phyloP scores from a whole-genome alignment of 2,329 filamentous ascomycete genomes.

The Diaporthe nobilis region DNA sequence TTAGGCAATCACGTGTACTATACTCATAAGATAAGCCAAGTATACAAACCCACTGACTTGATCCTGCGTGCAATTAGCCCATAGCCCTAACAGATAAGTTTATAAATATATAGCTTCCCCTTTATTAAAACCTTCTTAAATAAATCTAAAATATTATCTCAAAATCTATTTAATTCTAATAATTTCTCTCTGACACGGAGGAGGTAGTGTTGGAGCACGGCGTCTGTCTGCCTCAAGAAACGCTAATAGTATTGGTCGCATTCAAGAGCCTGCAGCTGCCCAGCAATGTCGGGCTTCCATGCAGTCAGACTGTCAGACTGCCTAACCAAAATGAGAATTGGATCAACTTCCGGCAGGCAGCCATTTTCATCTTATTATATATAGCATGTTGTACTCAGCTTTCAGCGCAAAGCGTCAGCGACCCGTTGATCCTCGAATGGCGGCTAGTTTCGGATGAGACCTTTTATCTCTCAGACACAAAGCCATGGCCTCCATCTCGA shows the following conservation, averaged over 20 bases:
- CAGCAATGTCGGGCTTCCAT: slow-evolving; percentile 5
- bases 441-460: slow-evolving; percentile 3
- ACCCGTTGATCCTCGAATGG: neutral
- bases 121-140: neutral
- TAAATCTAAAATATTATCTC: neutral
- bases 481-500: slow-evolving; percentile 6
- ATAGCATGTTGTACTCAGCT: slow-evolving; percentile 8
- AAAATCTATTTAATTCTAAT: neutral
- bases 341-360: slow-evolving; percentile 8
- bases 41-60: too few relatives aligned
- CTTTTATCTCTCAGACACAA: neutral
- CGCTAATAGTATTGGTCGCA: neutral
- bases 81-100: neutral
- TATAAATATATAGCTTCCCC: neutral
- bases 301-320: slow-evolving; percentile 18
- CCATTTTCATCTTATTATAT: neutral
- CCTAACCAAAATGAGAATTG: slow-evolving; percentile 1
- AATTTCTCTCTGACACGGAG: neutral
- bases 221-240: neutral
- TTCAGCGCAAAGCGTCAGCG: slow-evolving; percentile 3
- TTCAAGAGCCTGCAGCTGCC: slow-evolving; percentile 1
- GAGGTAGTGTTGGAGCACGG: neutral
- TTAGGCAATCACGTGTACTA: too few relatives aligned
- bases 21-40: too few relatives aligned
- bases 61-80: neutral